phyloP scores from a whole-genome alignment of 768 basidiomycete species.

The Gloeopeniophorella convolvens region DNA sequence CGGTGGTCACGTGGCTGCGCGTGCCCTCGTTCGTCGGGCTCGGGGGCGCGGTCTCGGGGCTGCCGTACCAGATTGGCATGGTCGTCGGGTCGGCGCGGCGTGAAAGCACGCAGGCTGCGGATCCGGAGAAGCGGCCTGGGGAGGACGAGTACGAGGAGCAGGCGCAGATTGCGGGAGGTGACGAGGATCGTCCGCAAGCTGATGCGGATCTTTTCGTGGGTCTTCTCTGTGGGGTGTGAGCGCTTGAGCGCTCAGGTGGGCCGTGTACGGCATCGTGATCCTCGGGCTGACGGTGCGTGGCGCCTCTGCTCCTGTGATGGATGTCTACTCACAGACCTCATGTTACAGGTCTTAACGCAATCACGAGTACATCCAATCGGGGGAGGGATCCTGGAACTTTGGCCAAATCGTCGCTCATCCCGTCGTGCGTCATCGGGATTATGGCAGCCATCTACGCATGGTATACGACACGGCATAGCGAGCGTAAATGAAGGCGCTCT shows the following conservation, averaged over 20 bases:
- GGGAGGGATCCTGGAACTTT: constrained; percentile 6
- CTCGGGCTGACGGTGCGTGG: constrained; percentile 8
- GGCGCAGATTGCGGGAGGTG: not conserved
- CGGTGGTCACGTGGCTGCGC: constrained; percentile 1
- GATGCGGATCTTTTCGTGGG: not conserved
- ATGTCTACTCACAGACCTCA: not conserved
- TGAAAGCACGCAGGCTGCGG: no score
- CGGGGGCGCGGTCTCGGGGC: not conserved
- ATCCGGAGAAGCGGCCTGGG: no score
- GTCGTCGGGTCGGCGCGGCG: not conserved
- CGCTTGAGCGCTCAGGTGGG: not conserved
- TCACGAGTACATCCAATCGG: not conserved
- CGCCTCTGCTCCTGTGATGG: not conserved
- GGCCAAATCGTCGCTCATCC: constrained; percentile 5
- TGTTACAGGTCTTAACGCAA: constrained; percentile 5
- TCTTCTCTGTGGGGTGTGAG: not conserved
- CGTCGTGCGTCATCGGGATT: not conserved
- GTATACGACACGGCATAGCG: no score
- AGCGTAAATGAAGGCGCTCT: not conserved
- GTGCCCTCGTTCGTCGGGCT: constrained; percentile 4
- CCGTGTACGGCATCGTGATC: constrained; percentile 1
- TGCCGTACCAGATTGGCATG: constrained; percentile 1
- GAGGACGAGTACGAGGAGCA: no score
- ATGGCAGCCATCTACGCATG: not conserved
- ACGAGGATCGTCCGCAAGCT: not conserved